Percentiles rank a stretch among this genome's conserved stretches.
These are phyloP conservation scores for Phaeodactylum tricornutum DNA, from an alignment of 108 stramenopile genomes.

Conservation along the genomic window DNA sequence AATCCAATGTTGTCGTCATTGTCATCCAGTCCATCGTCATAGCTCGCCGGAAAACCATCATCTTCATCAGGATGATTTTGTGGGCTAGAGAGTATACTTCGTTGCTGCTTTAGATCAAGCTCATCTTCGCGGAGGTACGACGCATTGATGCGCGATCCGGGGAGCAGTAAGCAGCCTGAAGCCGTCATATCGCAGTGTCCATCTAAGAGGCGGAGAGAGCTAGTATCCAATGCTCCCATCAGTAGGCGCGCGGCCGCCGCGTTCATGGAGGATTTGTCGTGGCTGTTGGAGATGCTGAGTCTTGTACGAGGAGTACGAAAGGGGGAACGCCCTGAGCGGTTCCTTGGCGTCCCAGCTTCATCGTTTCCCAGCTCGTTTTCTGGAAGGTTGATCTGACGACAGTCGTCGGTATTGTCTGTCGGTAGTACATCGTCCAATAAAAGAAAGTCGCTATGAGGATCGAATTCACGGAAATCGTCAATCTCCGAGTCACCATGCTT, in stretches of 20 bases:
- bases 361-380: too few species aligned
- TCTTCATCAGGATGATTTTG: constrained; percentile 13
- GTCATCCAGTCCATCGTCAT: constrained; percentile 21
- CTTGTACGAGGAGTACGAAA: too few species aligned
- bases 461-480: constrained; percentile 57
- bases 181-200: background rate
- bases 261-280: too few species aligned
- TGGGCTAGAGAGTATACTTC: too few species aligned
- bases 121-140: constrained; percentile 41
- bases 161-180: background rate
- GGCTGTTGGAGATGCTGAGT: too few species aligned
- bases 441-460: constrained; percentile 74
- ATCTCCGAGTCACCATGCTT: constrained; percentile 39
- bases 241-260: too few species aligned
- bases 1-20: constrained; percentile 10
- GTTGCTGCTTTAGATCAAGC: too few species aligned
- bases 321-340: too few species aligned
- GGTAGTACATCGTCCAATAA: constrained; percentile 90
- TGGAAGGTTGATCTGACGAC: constrained; percentile 36
- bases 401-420: constrained; percentile 32
- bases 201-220: background rate
- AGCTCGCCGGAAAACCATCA: constrained; percentile 46
- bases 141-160: background rate
- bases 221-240: too few species aligned
- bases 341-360: too few species aligned